Base-by-base conservation (phyloP, 352 stramenopile species). In the Globisporangium emineosum region DNA sequence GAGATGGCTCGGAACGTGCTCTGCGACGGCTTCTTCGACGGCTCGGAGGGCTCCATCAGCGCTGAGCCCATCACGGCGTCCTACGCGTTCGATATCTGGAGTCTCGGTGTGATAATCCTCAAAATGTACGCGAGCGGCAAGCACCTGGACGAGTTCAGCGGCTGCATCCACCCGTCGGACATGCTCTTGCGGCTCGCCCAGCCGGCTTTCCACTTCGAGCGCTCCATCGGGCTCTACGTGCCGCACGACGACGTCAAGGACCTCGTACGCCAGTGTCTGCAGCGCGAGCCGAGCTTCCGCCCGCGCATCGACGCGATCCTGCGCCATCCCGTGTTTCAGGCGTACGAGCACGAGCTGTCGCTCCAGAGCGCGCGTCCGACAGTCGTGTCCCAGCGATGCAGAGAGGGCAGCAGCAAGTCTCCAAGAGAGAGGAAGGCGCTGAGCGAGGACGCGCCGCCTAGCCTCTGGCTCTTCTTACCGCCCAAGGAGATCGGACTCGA, bases 401-500 rank as follows among this genome's bases (percentile, higher is more conserved):
- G 30, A 4, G 29, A 30, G 13, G 9, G 29, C 5, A 17, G 7
- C 8, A 58, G 21, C 19, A 56, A 35, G 23, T 19, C 32, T 25
- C 5, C 50, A 15, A n/a, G 25, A 8, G 17, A 51, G 13, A 25
- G 51, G 21, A 32, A 25, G 9, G 51, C 17, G 37, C 19, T 35
- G 35, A 56, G 47, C 3, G 79, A 89, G 32, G 47, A 57, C 17
- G 59, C 75, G 6, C 79, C 79, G 10, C 82, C 82, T 5, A 88
- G 72, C 67, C 64, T 91, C 15, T 91, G 82, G 78, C 68, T 91
- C 7, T 83, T 91, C 35, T 57, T 89, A 17, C 78, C 82, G 0
- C 82, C 82, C 0, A 33, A 62, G 1, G 79, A 81, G 21, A 66
- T 86, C 13, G 61, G 67, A 7, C 40, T 86, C 1, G 68, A 74